phyloP scores from a whole-genome alignment of 495 filamentous ascomycete genomes.

The Aspergillus indologenus region DNA sequence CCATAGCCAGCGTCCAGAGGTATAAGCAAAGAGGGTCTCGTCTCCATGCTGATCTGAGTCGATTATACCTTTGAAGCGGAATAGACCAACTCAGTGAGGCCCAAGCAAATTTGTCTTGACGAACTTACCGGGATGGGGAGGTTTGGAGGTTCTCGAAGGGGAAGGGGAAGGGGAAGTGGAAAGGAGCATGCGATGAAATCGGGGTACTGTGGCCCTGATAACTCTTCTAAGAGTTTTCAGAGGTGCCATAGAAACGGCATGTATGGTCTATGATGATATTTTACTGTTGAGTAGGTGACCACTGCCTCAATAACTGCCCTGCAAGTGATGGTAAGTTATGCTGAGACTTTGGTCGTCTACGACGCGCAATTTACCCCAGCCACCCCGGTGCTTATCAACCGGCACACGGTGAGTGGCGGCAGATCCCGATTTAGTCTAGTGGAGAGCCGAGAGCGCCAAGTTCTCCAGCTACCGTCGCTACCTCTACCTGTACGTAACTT shows the following conservation, averaged over 20 bases:
- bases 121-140: not conserved
- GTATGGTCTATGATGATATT: not conserved
- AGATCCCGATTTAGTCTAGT: too few species aligned
- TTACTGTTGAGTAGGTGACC: not conserved
- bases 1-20: conserved; percentile 17
- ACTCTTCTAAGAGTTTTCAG: not conserved
- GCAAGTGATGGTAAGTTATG: not conserved
- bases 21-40: conserved; percentile 6
- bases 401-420: too few species aligned
- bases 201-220: not conserved
- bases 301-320: conserved; percentile 1
- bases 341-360: not conserved
- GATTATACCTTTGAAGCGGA: too few species aligned
- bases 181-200: conserved; percentile 2
- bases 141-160: too few species aligned
- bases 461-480: too few species aligned
- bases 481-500: too few species aligned
- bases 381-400: not conserved
- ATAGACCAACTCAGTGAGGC: not conserved
- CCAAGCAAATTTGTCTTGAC: not conserved
- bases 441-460: too few species aligned
- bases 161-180: too few species aligned
- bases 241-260: not conserved
- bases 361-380: conserved; percentile 1
- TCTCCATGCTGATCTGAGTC: not conserved